Percentiles rank a stretch among this genome's conserved stretches.
Evolutionary conservation across 371 early-diverging fungal genomes (phyloP).

Genomic region (Rhizopus arrhizus): DNA sequence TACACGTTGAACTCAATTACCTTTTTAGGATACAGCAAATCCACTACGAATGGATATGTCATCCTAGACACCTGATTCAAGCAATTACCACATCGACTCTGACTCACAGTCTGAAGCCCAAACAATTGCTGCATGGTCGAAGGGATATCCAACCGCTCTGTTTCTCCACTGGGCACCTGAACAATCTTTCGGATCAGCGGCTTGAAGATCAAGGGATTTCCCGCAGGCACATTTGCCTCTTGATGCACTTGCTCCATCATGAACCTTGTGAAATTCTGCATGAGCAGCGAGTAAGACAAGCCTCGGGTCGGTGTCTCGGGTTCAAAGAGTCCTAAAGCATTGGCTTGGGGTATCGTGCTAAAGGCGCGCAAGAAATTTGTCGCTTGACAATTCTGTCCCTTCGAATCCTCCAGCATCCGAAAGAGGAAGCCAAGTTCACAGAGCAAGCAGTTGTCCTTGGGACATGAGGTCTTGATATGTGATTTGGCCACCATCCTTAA

Average conservation of each 20-base stretch:
- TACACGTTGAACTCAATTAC: slow-evolving; percentile 17
- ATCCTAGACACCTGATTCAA: slow-evolving; percentile 61
- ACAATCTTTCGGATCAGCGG: slow-evolving; percentile 14
- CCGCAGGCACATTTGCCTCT: slow-evolving; percentile 56
- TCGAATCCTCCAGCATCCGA: slow-evolving; percentile 85
- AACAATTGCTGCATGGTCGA: slow-evolving; percentile 75
- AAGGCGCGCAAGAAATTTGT: slow-evolving; percentile 86
- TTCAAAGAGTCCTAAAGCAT: slow-evolving; percentile 83
- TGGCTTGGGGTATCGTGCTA: slow-evolving; percentile 81
- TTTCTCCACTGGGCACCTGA: slow-evolving; percentile 7
- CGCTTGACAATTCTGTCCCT: slow-evolving; percentile 94
- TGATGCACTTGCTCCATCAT: slow-evolving; percentile 85
- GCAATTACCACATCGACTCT: slow-evolving; percentile 69
- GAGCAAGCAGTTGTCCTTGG: slow-evolving; percentile 75
- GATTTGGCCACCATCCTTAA: slow-evolving; percentile 70
- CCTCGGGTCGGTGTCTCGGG: slow-evolving; percentile 69
- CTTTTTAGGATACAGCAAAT: slow-evolving; percentile 73
- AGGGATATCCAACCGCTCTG: slow-evolving; percentile 24
- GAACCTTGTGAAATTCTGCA: slow-evolving; percentile 87
- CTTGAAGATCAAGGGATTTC: slow-evolving; percentile 43
- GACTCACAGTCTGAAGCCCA: slow-evolving; percentile 65
- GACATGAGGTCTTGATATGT: slow-evolving; percentile 74
- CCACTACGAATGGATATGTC: slow-evolving; percentile 78
- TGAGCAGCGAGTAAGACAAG: slow-evolving; percentile 69
- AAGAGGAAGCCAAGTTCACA: slow-evolving; percentile 94